Evolutionary conservation across 192 early-diverging fungal genomes (phyloP).

Genomic region (Spinellus fusiger): DNA sequence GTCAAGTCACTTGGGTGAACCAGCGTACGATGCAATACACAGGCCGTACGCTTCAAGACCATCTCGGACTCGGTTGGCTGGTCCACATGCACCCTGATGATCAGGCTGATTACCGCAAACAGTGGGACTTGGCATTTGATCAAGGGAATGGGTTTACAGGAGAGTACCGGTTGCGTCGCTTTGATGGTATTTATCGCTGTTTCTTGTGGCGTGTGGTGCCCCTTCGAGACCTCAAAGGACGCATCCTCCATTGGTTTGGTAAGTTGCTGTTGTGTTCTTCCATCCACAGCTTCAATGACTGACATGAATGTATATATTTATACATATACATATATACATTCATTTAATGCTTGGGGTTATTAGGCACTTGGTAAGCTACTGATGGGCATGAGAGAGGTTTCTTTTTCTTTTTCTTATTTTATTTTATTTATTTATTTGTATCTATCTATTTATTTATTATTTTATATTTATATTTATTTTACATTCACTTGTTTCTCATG

Average conservation of each 20-base stretch:
- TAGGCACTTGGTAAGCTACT: neutral
- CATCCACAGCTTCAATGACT: no score
- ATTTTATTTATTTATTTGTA: neutral
- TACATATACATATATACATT: no score
- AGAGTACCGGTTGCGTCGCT: constrained; percentile 45
- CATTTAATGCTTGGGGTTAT: neutral
- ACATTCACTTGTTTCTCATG: no score
- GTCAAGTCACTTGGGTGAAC: constrained; percentile 50
- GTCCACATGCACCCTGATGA: constrained; percentile 49
- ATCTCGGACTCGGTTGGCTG: constrained; percentile 42
- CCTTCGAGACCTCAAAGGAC: constrained; percentile 42
- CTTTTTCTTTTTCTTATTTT: neutral
- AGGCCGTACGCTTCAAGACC: constrained; percentile 27
- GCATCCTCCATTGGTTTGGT: constrained; percentile 54
- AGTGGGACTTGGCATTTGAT: constrained; percentile 40
- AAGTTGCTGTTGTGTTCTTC: no score
- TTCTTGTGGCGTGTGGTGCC: constrained; percentile 48
- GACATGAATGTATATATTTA: no score
- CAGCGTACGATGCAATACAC: constrained; percentile 47
- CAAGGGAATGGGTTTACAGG: constrained; percentile 45
- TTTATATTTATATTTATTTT: no score
- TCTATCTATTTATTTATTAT: neutral
- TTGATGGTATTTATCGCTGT: constrained; percentile 50
- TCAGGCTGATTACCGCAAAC: constrained; percentile 19
- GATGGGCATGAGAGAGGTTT: neutral